A percentile compares a stretch with the other conserved stretches of the same genome.
Conservation (phyloP, 169 alveolate genomes). For the Neospora caninum region DNA sequence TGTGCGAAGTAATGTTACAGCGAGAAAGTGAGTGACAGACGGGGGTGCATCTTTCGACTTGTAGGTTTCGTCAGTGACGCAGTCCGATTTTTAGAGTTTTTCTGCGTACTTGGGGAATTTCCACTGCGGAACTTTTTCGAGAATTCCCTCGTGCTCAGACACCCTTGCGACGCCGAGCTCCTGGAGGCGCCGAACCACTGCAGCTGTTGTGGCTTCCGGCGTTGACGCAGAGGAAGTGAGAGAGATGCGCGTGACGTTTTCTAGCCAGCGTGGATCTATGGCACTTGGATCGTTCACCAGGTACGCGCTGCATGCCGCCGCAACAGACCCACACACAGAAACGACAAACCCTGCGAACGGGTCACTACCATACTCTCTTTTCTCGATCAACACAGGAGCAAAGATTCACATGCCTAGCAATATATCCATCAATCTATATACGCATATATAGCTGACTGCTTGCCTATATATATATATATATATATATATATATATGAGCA, state of each 20-base stretch:
- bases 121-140: constrained; percentile 85
- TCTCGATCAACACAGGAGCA: neutral
- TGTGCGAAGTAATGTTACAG: too few relatives aligned
- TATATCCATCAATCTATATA: neutral
- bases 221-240: constrained; percentile 86
- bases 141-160: constrained; percentile 72
- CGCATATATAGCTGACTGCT: neutral
- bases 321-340: neutral
- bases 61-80: too few relatives aligned
- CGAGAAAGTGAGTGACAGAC: too few relatives aligned
- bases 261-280: constrained; percentile 73
- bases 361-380: too few relatives aligned
- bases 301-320: constrained; percentile 70
- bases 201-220: constrained; percentile 80
- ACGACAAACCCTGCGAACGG: neutral
- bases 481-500: too few relatives aligned
- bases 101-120: constrained; percentile 76
- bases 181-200: constrained; percentile 59
- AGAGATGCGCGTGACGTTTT: constrained; percentile 74
- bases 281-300: constrained; percentile 75
- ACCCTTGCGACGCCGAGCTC: constrained; percentile 60
- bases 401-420: neutral
- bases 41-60: too few relatives aligned
- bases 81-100: too few relatives aligned
- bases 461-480: neutral